Evolutionary conservation across 805 yeast species (phyloP).

Genomic region (Wickerhamiella musiphila): DNA sequence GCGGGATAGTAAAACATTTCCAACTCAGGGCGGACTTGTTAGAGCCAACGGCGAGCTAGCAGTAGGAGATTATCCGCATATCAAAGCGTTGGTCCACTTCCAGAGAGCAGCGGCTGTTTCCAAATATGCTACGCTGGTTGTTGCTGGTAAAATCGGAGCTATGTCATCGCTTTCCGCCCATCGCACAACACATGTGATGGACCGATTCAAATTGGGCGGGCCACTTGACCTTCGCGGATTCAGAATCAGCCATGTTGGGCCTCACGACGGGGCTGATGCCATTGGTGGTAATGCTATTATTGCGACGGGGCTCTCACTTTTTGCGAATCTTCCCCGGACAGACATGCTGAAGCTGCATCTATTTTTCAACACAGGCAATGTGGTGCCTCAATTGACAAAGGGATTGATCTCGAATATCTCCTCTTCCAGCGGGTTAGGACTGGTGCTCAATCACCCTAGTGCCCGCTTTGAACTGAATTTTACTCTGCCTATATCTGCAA

Average conservation of each 20-base stretch:
- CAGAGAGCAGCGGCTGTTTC: conserved; percentile 19
- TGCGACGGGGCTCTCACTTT: conserved; percentile 41
- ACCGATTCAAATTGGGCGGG: conserved; percentile 75
- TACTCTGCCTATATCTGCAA: conserved; percentile 39
- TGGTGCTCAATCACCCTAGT: conserved; percentile 42
- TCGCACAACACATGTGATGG: conserved; percentile 41
- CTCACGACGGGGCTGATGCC: conserved; percentile 34
- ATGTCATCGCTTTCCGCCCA: conserved; percentile 12
- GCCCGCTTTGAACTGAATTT: conserved; percentile 55
- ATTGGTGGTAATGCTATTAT: conserved; percentile 52
- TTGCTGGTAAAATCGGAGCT: conserved; percentile 11
- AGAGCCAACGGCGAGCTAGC: conserved; percentile 32
- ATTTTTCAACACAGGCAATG: conserved; percentile 50
- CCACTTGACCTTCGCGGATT: conserved; percentile 57
- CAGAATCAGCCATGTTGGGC: conserved; percentile 48
- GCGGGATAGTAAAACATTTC: conserved; percentile 28
- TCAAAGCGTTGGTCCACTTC: conserved; percentile 21
- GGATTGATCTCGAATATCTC: conserved; percentile 28
- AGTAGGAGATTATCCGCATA: conserved; percentile 21
- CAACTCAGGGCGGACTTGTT: conserved; percentile 29
- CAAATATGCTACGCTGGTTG: conserved; percentile 4
- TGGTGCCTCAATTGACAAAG: conserved; percentile 16
- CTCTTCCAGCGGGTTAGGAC: conserved; percentile 39
- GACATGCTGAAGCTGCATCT: conserved; percentile 45
- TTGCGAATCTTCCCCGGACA: conserved; percentile 38